Base-by-base conservation (phyloP, 1,284 basidiomycete species). In the Cystobasidium sp. region DNA sequence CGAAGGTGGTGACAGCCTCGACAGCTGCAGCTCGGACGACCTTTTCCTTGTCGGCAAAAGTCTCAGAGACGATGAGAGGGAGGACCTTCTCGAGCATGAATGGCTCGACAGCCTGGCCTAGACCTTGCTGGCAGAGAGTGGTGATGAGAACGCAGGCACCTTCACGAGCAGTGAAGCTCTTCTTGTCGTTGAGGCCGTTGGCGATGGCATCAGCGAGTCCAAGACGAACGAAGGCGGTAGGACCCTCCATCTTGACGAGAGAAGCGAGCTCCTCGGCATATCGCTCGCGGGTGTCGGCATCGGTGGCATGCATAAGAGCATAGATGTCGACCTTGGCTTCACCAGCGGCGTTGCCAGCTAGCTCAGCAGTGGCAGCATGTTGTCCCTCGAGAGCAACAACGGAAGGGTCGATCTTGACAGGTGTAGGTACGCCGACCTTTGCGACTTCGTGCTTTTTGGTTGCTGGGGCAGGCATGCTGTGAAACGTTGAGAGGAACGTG, bases 11-110 rank as follows among this genome's bases (percentile, higher is more conserved):
- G 81, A 96, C 89, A 74, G 95, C 94, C 81, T 90, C 89, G 77
- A 95, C 85, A 76, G 96, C 91, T 73, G 92, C 91, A 79, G 89
- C 90, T 83, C 90, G 88, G 82, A 91, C 91, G 79, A 88, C 88
- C 79, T 91, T 90, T 86, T 90, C 90, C 87, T 96, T 96, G 87
- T 96, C 93, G 81, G 92, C 93, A 81, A 95, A 93, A 44, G 90
- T 84, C 85, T 98, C 97, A 80, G 96, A 87, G 80, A 99, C 90
- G 77, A 89, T 88, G 76, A 88, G 87, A 83, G 94, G 92, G 79
- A 97, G 87, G 79, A 79, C 79, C 91, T 76, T 83, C 78, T 90
- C 88, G 83, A 94, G 84, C 85, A 98, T 91, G 84, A 86, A 87
- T 55, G 95, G 93, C 86, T 99, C 97, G 78, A 98, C 88, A 77